These are phyloP conservation scores for Ajuga reptans DNA, from an alignment of 305 asterid species.

Conservation along the genomic window DNA sequence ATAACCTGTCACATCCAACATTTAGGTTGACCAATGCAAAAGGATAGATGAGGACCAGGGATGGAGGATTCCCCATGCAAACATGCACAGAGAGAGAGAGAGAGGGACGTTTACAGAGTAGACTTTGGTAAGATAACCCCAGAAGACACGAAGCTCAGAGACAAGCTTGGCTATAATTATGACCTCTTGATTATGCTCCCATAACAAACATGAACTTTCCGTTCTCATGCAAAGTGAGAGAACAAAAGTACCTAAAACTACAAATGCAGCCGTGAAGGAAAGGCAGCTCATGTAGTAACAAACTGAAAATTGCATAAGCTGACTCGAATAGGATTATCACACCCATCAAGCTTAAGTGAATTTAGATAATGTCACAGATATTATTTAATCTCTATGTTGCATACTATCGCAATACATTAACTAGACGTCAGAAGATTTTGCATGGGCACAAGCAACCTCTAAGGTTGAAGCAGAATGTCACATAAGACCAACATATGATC, in stretches of 20 bases:
- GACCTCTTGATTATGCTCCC: neutral
- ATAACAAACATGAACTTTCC: neutral
- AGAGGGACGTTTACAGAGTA: too few species aligned
- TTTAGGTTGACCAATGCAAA: slow-evolving; percentile 1
- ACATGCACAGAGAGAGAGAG: neutral
- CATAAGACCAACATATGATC: neutral
- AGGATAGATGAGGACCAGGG: neutral
- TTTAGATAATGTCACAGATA: neutral
- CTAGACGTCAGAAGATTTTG: neutral
- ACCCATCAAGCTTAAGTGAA: neutral
- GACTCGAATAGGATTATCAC: neutral
- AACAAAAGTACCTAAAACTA: neutral
- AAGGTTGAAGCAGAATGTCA: neutral
- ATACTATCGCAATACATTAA: too few species aligned
- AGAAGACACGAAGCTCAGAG: neutral
- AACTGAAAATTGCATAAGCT: neutral
- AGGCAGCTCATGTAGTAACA: neutral
- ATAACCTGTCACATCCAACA: slow-evolving; percentile 49
- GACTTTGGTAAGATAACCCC: neutral
- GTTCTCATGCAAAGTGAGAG: neutral
- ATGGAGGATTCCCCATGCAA: neutral
- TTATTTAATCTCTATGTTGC: too few species aligned
- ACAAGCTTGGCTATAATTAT: neutral
- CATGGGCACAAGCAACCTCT: neutral
- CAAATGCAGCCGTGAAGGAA: neutral